Base-by-base conservation (phyloP, 176 grass and related monocot genomes). In the Bothriochloa decipiens region DNA sequence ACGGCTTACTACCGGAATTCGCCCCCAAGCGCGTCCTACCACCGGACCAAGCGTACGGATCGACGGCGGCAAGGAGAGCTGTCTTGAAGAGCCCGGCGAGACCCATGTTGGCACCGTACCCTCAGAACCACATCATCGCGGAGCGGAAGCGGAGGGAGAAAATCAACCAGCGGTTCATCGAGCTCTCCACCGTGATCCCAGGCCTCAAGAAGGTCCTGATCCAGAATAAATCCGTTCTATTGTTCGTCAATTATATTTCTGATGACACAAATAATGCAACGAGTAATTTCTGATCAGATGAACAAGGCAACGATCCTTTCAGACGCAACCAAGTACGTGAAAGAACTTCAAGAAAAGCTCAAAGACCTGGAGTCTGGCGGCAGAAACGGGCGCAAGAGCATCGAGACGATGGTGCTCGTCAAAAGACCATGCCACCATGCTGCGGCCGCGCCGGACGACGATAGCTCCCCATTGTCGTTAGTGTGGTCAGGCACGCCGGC, bases 81-180 rank as follows among this genome's bases (percentile, higher is more conserved):
- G 8, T 43, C 43, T 8, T n/a, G 11, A 90, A n/a, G 66, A 29
- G 53, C 39, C 57, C 2, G 22, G 53, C 57, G 32, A 90, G 70
- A 3, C 22, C 42, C 78, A 37, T 22, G 61, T 42, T 32, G 68
- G 60, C 26, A 67, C 18, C 85, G 42, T 68, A 81, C 55, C 77
- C 71, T 8, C 85, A 81, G 35, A 88, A 96, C 28, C 94, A 96
- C 63, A 83, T 93, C 42, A 82, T 96, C 39, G 88, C 94, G 2
- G 94, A 96, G 81, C 79, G 94, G 32, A 89, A 85, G 88, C 74
- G 94, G n/a, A 49, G 94, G 76, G 94, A 93, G 86, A 96, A 91
- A 84, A 92, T 96, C 77, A 96, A 91, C 55, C 77, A 96, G 65
- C 79, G 81, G 6, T 96, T 93, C 80, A 80, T 93, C 70, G 94